Conservation (phyloP, 495 filamentous ascomycete genomes). For the Xylaria nigripes region DNA sequence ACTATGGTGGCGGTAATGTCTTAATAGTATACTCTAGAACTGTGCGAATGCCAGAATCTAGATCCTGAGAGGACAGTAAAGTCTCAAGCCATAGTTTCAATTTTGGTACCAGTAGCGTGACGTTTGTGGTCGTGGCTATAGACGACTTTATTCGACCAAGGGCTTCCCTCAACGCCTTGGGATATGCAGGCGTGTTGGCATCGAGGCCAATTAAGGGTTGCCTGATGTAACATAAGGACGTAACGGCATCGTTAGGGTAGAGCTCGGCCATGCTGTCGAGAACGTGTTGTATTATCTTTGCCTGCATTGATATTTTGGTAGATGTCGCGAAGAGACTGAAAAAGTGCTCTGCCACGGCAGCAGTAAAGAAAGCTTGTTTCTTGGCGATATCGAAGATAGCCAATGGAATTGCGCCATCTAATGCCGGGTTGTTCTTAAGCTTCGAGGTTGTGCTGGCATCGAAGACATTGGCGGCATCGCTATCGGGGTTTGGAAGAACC, state of each 20-base stretch:
- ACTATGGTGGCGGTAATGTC: conserved; percentile 22
- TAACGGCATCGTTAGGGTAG: conserved; percentile 50
- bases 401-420: conserved; percentile 83
- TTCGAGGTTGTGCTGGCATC: conserved; percentile 50
- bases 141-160: conserved; percentile 51
- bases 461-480: conserved; percentile 34
- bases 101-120: conserved; percentile 43
- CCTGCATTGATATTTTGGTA: conserved; percentile 50
- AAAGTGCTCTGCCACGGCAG: conserved; percentile 60
- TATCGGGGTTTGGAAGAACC: conserved; percentile 37
- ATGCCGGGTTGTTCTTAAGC: conserved; percentile 67
- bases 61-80: conserved; percentile 44
- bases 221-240: conserved; percentile 61
- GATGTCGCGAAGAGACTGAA: conserved; percentile 73
- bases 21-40: conserved; percentile 52
- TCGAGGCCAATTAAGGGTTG: conserved; percentile 60
- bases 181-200: conserved; percentile 59
- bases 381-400: conserved; percentile 85
- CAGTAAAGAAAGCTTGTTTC: conserved; percentile 61
- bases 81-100: conserved; percentile 52
- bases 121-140: conserved; percentile 35
- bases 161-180: conserved; percentile 55
- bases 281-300: conserved; percentile 68
- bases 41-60: conserved; percentile 59
- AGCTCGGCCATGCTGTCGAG: conserved; percentile 52